A percentile compares a stretch with the other conserved stretches of the same genome.
Evolutionary conservation across 352 stramenopile species (phyloP).

Genomic region (Pythium rhizo-oryzae): DNA sequence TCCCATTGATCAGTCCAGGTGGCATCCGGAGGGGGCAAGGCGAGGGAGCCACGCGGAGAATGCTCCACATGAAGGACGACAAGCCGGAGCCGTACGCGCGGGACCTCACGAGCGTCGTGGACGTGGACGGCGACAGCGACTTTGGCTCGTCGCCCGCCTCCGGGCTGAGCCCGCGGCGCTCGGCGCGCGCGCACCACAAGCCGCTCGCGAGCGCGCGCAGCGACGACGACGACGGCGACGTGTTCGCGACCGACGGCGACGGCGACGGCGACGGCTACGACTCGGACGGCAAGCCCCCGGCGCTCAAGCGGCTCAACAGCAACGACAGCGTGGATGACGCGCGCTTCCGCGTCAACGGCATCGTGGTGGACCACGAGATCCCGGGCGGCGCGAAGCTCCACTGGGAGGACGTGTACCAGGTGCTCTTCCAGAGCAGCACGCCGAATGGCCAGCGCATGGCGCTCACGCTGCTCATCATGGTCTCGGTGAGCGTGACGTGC

Average conservation of each 20-base stretch:
- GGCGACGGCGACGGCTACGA: conserved; percentile 37
- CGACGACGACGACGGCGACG: conserved; percentile 30
- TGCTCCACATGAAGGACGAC: conserved; percentile 55
- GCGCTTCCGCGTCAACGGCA: conserved; percentile 75
- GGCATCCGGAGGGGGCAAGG: not conserved
- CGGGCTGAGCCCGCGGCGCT: conserved; percentile 41
- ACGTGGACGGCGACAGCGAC: conserved; percentile 42
- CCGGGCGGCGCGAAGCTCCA: conserved; percentile 59
- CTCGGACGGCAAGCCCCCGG: conserved; percentile 37
- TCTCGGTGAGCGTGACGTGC: conserved; percentile 69
- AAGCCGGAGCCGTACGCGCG: conserved; percentile 40
- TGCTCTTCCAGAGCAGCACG: conserved; percentile 75
- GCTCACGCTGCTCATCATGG: conserved; percentile 67
- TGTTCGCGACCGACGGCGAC: conserved; percentile 30
- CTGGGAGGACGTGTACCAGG: conserved; percentile 74
- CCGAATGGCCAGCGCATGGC: conserved; percentile 66
- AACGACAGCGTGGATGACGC: conserved; percentile 41
- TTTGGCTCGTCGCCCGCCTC: conserved; percentile 26
- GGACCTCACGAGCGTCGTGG: conserved; percentile 43
- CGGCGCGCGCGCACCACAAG: conserved; percentile 30
- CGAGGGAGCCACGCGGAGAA: not conserved
- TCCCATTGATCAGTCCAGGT: conserved; percentile 11
- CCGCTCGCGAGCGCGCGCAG: conserved; percentile 24
- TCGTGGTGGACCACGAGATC: conserved; percentile 74
- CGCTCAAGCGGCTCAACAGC: conserved; percentile 33